Percentiles rank a stretch among this genome's conserved stretches.
phyloP scores from a whole-genome alignment of 352 stramenopile species.

The Globisporangium paddicum region DNA sequence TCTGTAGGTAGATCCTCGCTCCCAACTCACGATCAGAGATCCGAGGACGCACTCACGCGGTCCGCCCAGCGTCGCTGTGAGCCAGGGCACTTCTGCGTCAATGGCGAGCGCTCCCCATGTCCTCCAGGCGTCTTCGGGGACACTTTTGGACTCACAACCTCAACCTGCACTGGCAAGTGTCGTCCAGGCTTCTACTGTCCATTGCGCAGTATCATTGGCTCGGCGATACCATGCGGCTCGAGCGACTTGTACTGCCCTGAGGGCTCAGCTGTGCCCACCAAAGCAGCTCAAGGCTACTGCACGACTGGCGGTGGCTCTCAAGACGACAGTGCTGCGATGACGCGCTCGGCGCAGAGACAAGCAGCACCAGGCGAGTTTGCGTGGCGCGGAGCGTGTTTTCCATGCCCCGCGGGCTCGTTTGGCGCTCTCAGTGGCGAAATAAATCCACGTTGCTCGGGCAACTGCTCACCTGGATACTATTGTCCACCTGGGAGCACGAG shows the following conservation, averaged over 20 bases:
- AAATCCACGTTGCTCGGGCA: conserved; percentile 42
- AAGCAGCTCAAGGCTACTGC: conserved; percentile 28
- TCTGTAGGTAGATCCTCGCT: conserved; percentile 21
- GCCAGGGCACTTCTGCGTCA: conserved; percentile 60
- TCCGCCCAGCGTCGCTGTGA: conserved; percentile 47
- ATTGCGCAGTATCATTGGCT: conserved; percentile 14
- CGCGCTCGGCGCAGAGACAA: conserved; percentile 22
- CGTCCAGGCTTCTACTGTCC: conserved; percentile 39
- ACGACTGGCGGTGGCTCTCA: conserved; percentile 10
- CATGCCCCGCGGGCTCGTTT: conserved; percentile 62
- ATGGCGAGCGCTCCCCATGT: conserved; percentile 59
- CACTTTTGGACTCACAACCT: conserved; percentile 15
- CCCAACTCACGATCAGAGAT: conserved; percentile 12
- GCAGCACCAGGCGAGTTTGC: conserved; percentile 51
- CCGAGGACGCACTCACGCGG: conserved; percentile 36
- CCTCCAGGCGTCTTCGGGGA: conserved; percentile 59
- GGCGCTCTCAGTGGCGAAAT: conserved; percentile 36
- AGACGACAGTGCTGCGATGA: conserved; percentile 5
- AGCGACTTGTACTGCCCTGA: conserved; percentile 31
- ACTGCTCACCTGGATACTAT: conserved; percentile 65
- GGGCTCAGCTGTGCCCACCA: conserved; percentile 12
- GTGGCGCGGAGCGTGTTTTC: conserved; percentile 45
- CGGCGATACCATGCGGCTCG: conserved; percentile 15
- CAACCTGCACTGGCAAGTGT: conserved; percentile 37
- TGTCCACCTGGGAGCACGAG: conserved; percentile 48